A percentile compares a stretch with the other conserved stretches of the same genome.
These are phyloP conservation scores for Annulohypoxylon moriforme DNA, from an alignment of 495 filamentous ascomycete species.

Conservation along the genomic window DNA sequence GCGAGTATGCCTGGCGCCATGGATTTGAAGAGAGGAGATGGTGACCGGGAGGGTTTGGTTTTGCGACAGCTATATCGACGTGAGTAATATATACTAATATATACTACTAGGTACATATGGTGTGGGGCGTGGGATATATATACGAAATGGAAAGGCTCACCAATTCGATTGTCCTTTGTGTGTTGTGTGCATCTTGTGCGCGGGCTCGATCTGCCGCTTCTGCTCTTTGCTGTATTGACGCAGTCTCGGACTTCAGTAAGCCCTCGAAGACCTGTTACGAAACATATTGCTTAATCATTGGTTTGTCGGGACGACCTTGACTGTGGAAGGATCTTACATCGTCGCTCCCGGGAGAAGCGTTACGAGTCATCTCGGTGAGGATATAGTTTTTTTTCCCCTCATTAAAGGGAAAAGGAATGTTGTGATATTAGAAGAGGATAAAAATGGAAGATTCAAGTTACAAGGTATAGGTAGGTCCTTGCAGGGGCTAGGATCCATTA, in stretches of 20 bases:
- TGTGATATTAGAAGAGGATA: background rate
- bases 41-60: constrained; percentile 76
- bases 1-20: constrained; percentile 81
- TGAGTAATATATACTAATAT: background rate
- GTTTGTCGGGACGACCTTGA: background rate
- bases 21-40: constrained; percentile 82
- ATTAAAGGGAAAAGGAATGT: background rate
- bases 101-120: too few species aligned
- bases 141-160: constrained; percentile 18
- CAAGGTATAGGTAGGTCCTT: background rate
- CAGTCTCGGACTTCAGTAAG: constrained; percentile 43
- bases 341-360: constrained; percentile 34
- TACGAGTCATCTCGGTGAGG: constrained; percentile 39
- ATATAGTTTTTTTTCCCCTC: constrained; percentile 12
- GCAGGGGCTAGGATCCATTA: background rate
- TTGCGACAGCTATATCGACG: constrained; percentile 69
- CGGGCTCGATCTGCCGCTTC: constrained; percentile 32
- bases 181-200: constrained; percentile 37
- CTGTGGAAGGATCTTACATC: constrained; percentile 34
- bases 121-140: constrained; percentile 10
- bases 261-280: constrained; percentile 43
- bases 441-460: background rate
- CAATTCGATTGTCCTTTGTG: constrained; percentile 45
- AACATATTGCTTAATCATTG: constrained; percentile 15
- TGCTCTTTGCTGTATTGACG: constrained; percentile 36